phyloP scores from a whole-genome alignment of 345 rosid genomes.

The Jatropha curcas region DNA sequence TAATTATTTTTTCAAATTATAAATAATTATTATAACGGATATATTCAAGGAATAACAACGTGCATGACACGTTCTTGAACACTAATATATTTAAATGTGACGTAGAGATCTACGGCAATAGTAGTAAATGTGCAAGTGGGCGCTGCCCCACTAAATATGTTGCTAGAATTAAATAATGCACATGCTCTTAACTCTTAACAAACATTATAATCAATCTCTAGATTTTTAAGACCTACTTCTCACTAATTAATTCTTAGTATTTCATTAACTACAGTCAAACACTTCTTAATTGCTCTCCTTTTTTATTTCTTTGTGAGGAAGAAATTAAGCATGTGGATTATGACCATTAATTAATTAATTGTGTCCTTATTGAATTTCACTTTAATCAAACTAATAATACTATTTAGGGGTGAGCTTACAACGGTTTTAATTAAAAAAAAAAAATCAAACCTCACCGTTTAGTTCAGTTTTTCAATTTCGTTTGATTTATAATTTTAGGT shows the following conservation, averaged over 20 bases:
- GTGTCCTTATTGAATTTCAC: background rate
- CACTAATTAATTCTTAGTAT: background rate
- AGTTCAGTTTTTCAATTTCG: too few species aligned
- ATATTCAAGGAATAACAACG: too few species aligned
- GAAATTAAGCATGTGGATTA: background rate
- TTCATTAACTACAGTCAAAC: background rate
- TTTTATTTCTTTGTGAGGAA: background rate
- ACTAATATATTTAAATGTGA: too few species aligned
- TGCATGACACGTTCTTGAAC: too few species aligned
- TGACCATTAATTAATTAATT: background rate
- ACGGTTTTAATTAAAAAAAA: too few species aligned
- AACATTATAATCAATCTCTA: constrained; percentile 2
- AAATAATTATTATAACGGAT: too few species aligned
- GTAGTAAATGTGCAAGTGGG: background rate
- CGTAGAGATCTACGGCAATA: too few species aligned
- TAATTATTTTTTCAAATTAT: too few species aligned
- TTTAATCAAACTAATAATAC: background rate
- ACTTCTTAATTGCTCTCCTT: background rate
- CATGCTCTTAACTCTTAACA: background rate
- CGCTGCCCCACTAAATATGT: background rate
- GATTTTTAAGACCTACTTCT: background rate
- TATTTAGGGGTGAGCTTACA: too few species aligned
- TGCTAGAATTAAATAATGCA: background rate
- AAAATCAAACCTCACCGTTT: too few species aligned
- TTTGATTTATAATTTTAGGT: too few species aligned